These are phyloP conservation scores for Colletotrichum shisoi DNA, from an alignment of 2,329 filamentous ascomycete genomes.

Conservation along the genomic window DNA sequence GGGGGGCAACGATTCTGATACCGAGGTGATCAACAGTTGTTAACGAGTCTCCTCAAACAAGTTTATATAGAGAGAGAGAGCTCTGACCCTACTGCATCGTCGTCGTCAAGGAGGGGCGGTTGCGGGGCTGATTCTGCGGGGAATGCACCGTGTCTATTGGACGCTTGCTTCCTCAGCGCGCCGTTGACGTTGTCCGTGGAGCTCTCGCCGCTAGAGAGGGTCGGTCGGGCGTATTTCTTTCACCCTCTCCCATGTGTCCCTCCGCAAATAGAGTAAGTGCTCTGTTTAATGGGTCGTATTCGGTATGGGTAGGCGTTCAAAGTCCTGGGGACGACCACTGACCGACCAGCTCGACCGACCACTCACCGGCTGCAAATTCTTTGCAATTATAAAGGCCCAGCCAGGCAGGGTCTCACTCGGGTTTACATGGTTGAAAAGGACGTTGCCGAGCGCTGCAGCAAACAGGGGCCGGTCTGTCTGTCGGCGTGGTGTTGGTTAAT, in stretches of 20 bases:
- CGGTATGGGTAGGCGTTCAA: not conserved
- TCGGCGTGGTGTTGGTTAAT: not conserved
- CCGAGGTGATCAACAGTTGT: not conserved
- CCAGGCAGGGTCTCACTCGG: not conserved
- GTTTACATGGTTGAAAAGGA: not conserved
- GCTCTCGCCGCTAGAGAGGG: not conserved
- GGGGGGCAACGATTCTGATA: not conserved
- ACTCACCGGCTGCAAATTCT: not conserved
- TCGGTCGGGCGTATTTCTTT: not conserved
- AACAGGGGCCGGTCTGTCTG: not conserved
- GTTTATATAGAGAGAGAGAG: conserved; percentile 10
- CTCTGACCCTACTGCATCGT: conserved; percentile 1
- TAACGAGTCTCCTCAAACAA: not conserved
- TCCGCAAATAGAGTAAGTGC: not conserved
- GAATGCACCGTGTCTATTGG: conserved; percentile 14
- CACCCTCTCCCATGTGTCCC: not conserved
- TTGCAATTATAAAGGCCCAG: not conserved
- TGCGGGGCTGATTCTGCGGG: conserved; percentile 10
- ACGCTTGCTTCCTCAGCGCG: conserved; percentile 2
- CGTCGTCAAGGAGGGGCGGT: conserved; percentile 12
- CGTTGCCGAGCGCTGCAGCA: not conserved
- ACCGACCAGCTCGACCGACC: not conserved
- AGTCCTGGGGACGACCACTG: no score
- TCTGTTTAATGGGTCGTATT: not conserved
- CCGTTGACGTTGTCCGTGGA: conserved; percentile 14